Evolutionary conservation across 768 basidiomycete genomes (phyloP), one percentile per base, ranked within the genome.

Genomic region (Daedaleopsis sinensis): DNA sequence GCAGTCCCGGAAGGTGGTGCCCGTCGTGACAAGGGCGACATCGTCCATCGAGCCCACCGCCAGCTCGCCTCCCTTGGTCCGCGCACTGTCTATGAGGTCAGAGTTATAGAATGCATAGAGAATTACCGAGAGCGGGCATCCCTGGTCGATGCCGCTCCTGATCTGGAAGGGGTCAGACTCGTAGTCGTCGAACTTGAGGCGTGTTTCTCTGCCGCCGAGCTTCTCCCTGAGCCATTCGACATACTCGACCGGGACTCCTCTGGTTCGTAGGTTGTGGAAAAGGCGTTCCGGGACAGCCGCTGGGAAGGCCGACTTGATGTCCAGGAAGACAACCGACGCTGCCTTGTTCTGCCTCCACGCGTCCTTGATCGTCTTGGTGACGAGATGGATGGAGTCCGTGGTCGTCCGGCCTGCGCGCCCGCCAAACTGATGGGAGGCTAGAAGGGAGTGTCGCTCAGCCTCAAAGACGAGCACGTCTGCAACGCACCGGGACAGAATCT

Each of bases 251-350:
- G 65, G 65, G 13, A 67, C 23, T 6, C 65, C 58, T 12, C 48
- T 10, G 39, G 1, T 8, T 0, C 59, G 55, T 37, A 67, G 56
- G 35, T 61, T 42, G 39, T 42, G 39, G 39, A 42, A 18, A 3
- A 42, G 39, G 13, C 43, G 38, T 64, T 59, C 12, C 18, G 59
- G 53, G 39, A 32, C 50, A 1, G 57, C 60, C 19, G 57, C 65
- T 2, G 66, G 66, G 43, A 67, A 82, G 0, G 75, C 73, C 2
- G 71, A 66, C 47, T 79, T 75, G 32, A 82, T 68, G 9, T 61
- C 70, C 2, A 74, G 52, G 9, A 74, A 67, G 0, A 80, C 61
- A 2, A 71, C 42, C 57, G 47, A 72, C 71, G 1, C 78, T 0
- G 68, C 74, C 48, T 74, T 63, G 0, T 44, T 32, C 13, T 49